Conservation (phyloP, 257 asterid genomes). For the Solanum habrochaites region DNA sequence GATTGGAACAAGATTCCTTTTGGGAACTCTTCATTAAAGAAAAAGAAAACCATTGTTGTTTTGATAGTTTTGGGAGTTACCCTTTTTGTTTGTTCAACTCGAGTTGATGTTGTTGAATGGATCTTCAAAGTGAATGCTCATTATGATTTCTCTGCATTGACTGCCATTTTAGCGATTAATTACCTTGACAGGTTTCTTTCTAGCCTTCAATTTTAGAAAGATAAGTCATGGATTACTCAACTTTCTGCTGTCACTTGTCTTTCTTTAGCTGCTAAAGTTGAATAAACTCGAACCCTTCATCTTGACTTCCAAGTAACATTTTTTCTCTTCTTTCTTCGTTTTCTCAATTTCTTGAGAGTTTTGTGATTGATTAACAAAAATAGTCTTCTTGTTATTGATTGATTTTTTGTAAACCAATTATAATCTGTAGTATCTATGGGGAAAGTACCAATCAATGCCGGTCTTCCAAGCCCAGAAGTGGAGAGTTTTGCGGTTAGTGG, state of each 20-base stretch:
- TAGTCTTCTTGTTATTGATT: too few species aligned
- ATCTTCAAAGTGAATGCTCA: slow-evolving; percentile 39
- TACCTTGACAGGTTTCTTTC: slow-evolving; percentile 65
- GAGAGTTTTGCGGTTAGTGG: too few species aligned
- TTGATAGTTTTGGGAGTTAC: neutral
- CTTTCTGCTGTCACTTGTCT: slow-evolving; percentile 75
- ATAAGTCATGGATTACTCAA: slow-evolving; percentile 85
- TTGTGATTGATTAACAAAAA: neutral
- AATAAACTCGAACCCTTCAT: slow-evolving; percentile 76
- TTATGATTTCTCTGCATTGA: slow-evolving; percentile 53
- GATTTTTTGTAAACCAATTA: too few species aligned
- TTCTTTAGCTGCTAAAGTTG: slow-evolving; percentile 90
- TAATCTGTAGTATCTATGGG: too few species aligned
- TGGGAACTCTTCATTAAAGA: slow-evolving; percentile 72
- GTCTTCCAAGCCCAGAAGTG: too few species aligned
- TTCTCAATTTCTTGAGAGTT: neutral
- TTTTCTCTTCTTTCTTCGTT: neutral
- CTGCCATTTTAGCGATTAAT: slow-evolving; percentile 66
- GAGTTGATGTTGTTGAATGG: slow-evolving; percentile 65
- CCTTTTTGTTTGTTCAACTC: slow-evolving; percentile 2
- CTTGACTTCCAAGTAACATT: slow-evolving; percentile 65
- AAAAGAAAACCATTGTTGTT: slow-evolving; percentile 18
- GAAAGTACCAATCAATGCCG: too few species aligned
- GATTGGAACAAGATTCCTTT: slow-evolving; percentile 49
- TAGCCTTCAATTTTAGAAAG: slow-evolving; percentile 21